phyloP scores from a whole-genome alignment of 345 rosid genomes.

The Microthlaspi erraticum region DNA sequence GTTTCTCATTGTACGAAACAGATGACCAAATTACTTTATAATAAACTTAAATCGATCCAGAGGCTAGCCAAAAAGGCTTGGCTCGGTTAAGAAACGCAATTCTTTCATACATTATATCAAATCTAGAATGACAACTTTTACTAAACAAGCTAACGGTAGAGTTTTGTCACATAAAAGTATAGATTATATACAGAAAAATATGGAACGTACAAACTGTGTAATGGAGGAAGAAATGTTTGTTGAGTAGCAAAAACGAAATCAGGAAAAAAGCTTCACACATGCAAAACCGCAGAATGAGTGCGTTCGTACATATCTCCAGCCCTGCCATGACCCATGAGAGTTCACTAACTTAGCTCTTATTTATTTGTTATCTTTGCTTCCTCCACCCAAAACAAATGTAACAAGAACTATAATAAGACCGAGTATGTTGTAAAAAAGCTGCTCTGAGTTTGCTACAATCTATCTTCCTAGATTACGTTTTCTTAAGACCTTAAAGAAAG shows the following conservation, averaged over 20 bases:
- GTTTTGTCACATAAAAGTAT: not conserved
- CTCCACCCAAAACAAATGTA: conserved; percentile 35
- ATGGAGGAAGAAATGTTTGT: not conserved
- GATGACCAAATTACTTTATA: too few relatives aligned
- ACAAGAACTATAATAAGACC: not conserved
- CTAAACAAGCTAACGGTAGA: not conserved
- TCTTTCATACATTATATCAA: too few relatives aligned
- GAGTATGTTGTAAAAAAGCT: not conserved
- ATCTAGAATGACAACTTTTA: too few relatives aligned
- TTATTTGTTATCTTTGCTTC: conserved; percentile 42
- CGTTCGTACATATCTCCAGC: conserved; percentile 75
- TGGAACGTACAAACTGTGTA: conserved; percentile 11
- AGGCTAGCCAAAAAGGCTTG: too few relatives aligned
- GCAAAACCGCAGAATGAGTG: conserved; percentile 31
- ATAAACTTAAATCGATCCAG: too few relatives aligned
- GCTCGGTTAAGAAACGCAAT: too few relatives aligned
- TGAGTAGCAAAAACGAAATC: conserved; percentile 6
- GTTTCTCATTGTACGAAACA: too few relatives aligned
- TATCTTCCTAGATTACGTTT: not conserved
- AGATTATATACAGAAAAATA: conserved; percentile 14
- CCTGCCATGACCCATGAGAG: conserved; percentile 55
- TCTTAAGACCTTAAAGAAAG: conserved; percentile 1
- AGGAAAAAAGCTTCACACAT: conserved; percentile 34
- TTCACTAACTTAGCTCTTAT: conserved; percentile 38
- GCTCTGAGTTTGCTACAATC: not conserved